Percentiles rank a stretch among this genome's conserved stretches.
These are phyloP conservation scores for Hypocrella siamensis DNA, from an alignment of 2,329 filamentous ascomycete species.

Conservation along the genomic window DNA sequence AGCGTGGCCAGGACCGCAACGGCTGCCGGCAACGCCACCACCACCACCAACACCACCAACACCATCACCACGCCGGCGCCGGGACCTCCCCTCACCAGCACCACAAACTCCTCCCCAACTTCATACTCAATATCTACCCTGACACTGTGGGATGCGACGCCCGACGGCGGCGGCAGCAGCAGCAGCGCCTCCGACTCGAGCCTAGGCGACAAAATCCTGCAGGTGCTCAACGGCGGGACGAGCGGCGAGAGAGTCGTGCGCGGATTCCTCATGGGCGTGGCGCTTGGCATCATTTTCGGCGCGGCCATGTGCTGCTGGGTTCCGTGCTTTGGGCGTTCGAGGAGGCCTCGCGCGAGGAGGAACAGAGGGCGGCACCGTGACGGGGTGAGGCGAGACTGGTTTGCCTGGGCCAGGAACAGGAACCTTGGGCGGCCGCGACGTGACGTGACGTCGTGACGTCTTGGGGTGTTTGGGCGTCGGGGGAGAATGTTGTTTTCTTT, in stretches of 20 bases:
- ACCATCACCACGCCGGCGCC: neutral
- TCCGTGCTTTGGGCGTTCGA: conserved; percentile 11
- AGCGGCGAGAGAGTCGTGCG: conserved; percentile 16
- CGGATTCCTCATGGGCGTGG: conserved; percentile 18
- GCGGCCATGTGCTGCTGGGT: conserved; percentile 18
- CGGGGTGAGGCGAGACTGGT: neutral
- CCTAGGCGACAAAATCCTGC: conserved; percentile 12
- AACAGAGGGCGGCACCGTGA: conserved; percentile 2
- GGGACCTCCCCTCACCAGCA: neutral
- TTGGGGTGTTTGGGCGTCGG: no score
- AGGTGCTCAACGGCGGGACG: conserved; percentile 13
- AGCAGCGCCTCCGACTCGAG: conserved; percentile 7
- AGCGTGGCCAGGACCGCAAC: neutral
- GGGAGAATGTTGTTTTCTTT: neutral
- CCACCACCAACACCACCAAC: conserved; percentile 8
- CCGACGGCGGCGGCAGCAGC: neutral
- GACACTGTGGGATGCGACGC: conserved; percentile 3
- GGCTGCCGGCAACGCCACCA: neutral
- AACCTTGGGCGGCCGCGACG: neutral
- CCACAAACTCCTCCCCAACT: conserved; percentile 2
- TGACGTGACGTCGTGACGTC: no score
- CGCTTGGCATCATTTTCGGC: conserved; percentile 15
- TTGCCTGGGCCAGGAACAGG: no score
- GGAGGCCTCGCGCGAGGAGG: conserved; percentile 1
- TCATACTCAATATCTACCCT: conserved; percentile 2